Evolutionary conservation across 805 yeast genomes (phyloP), one percentile per base, ranked within the genome.

Genomic region (Ogataea glucozyma): DNA sequence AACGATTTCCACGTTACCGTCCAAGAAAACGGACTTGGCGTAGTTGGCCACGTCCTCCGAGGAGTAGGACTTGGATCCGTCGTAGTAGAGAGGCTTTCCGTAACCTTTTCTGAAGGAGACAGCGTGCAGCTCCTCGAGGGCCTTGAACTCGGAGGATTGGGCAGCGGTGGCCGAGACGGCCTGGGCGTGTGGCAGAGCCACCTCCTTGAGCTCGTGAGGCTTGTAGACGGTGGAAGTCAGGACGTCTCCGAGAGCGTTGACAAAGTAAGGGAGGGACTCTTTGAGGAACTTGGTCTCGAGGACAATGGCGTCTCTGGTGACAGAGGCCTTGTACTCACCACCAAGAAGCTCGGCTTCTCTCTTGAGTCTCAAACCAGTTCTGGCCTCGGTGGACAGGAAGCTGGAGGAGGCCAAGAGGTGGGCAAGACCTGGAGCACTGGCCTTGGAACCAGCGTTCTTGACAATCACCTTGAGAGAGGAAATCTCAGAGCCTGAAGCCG

Each of bases 311-410:
- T 93, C 98, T 74, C 97, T 85, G 66, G 86, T 81, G 56, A 88
- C 83, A 44, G 62, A 58, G 33, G 95, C 73, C 38, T 76, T 62
- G 67, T 88, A 78, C 47, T 68, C 69, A 64, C 96, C 98, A 55
- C 99, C 98, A 53, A 91, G 75, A 53, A 93, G 79, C 73, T 91
- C 99, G 39, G 90, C 72, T 72, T 93, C 99, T 71, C 99, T 86
- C 62, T 89, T 85, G 61, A 90, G 75, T 73, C 98, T 86, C 64
- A 93, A 76, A 18, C 93, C 96, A 14, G 97, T 85, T 67, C 88
- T 88, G 57, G 79, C 66, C 49, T 75, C 74, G 44, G 96, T 88
- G 76, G 85, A 83, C 64, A 85, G 79, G 75, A 85, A 93, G 58
- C 83, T 84, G 67, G 81, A 89, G 67, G 88, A 79, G 60, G 91